These are phyloP conservation scores for Tolypocladium album DNA, from an alignment of 2,329 filamentous ascomycete species.

Conservation along the genomic window DNA sequence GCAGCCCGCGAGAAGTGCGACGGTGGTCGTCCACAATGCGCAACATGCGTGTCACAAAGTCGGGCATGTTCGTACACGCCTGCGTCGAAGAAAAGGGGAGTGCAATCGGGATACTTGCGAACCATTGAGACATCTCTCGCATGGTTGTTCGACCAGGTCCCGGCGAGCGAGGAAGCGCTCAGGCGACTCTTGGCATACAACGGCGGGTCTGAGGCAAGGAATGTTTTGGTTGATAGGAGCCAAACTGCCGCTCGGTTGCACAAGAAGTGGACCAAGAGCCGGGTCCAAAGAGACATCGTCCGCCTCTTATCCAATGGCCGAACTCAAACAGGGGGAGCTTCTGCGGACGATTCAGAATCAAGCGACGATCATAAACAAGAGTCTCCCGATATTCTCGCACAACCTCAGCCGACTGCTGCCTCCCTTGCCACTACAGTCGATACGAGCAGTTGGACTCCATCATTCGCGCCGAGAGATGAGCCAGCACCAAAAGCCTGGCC, in stretches of 20 bases:
- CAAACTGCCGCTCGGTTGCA: constrained; percentile 45
- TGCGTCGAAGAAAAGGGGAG: constrained; percentile 64
- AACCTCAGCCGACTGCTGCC: background rate
- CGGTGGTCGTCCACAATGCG: constrained; percentile 55
- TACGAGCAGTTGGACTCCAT: background rate
- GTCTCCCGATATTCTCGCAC: background rate
- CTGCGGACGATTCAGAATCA: constrained; percentile 20
- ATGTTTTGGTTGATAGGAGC: constrained; percentile 40
- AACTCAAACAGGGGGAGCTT: constrained; percentile 19
- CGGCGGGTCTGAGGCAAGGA: constrained; percentile 26
- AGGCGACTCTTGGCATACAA: constrained; percentile 39
- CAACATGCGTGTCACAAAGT: constrained; percentile 52
- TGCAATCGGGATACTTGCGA: constrained; percentile 71
- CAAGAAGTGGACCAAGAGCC: constrained; percentile 51
- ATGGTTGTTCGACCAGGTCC: constrained; percentile 52
- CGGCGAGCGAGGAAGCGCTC: constrained; percentile 47
- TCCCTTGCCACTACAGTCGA: background rate
- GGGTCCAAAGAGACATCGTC: constrained; percentile 52
- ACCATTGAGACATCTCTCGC: constrained; percentile 60
- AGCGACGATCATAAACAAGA: constrained; percentile 9
- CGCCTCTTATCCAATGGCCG: constrained; percentile 41
- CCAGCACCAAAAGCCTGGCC: background rate
- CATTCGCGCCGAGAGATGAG: background rate
- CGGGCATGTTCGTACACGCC: constrained; percentile 62
- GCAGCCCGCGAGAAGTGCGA: constrained; percentile 63